Evolutionary conservation across 2,329 filamentous ascomycete genomes (phyloP), one percentile per base, ranked within the genome.

Genomic region (Microascus cirrosus): DNA sequence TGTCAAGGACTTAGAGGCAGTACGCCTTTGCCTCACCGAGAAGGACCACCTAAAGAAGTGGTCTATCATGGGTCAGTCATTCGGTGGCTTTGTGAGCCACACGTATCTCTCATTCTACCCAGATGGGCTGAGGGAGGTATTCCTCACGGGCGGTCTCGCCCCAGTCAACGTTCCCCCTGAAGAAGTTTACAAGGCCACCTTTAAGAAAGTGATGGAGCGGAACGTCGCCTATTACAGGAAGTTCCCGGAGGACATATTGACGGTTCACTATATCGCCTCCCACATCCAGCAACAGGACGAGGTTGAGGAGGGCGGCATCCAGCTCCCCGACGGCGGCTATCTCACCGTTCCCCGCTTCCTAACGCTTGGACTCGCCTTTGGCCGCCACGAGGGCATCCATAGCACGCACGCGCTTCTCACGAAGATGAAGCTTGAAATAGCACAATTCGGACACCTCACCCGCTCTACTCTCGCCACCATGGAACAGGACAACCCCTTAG

Each of bases 51-150:
- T 87, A 67, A 82, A 84, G 68, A 85, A 86, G 68, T 96, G 92
- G 93, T 87, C 85, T 59, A 80, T 94, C 34, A 86, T 95, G 61
- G 93, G 93, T 10, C 93, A 96, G 73, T 92, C 87, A 18, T 97
- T 95, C 70, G 93, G 93, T 45, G 93, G 93, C 1, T 96, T 96
- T 70, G 89, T 91, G 66, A 80, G 79, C 54, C 77, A 90, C 36
- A 93, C 87, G 8, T 97, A 96, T 69, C 80, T 97, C 18, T 94
- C 88, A 2, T 84, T 89, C 68, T 85, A 82, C 64, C 89, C 90
- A 0, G 80, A 90, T 59, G 87, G 88, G 1, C 72, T 97, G 25
- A 83, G 84, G 34, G 93, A 97, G 73, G 83, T 84, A 25, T 97
- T 95, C 68, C 77, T 92, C 36, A 89, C 88, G 12, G 93, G 93